Conservation (phyloP, 345 rosid genomes). For the Murraya koenigii region DNA sequence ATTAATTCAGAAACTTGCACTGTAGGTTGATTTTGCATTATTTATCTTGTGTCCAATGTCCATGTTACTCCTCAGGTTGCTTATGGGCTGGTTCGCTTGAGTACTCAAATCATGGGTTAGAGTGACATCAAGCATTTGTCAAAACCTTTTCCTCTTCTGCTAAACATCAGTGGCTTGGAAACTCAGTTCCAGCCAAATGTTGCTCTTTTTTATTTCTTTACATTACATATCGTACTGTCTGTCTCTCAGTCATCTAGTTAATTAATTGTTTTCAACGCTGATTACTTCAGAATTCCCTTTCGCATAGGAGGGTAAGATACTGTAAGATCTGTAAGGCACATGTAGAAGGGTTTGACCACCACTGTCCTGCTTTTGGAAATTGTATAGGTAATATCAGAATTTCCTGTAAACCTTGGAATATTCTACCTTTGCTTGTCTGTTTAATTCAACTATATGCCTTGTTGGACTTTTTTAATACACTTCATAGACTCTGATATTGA, state of each 20-base stretch:
- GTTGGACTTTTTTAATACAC: neutral
- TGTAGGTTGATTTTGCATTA: neutral
- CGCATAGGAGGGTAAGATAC: constrained; percentile 42
- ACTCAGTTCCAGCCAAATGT: neutral
- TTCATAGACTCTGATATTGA: neutral
- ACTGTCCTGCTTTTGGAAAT: constrained; percentile 76
- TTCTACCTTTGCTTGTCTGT: neutral
- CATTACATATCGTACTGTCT: neutral
- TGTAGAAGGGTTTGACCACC: constrained; percentile 60
- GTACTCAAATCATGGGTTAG: neutral
- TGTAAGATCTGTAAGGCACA: constrained; percentile 51
- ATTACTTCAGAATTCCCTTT: constrained; percentile 27
- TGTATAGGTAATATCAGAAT: constrained; percentile 47
- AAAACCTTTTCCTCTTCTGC: neutral
- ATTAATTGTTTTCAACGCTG: neutral
- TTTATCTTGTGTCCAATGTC: neutral
- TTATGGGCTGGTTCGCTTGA: neutral
- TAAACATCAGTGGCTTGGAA: neutral
- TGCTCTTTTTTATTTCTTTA: neutral
- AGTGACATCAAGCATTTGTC: neutral
- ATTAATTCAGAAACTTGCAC: neutral
- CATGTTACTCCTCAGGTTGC: neutral
- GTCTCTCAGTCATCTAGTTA: neutral
- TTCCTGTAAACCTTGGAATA: neutral
- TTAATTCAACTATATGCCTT: neutral